Evolutionary conservation across 768 basidiomycete genomes (phyloP).

Genomic region (Pisolithus albus): DNA sequence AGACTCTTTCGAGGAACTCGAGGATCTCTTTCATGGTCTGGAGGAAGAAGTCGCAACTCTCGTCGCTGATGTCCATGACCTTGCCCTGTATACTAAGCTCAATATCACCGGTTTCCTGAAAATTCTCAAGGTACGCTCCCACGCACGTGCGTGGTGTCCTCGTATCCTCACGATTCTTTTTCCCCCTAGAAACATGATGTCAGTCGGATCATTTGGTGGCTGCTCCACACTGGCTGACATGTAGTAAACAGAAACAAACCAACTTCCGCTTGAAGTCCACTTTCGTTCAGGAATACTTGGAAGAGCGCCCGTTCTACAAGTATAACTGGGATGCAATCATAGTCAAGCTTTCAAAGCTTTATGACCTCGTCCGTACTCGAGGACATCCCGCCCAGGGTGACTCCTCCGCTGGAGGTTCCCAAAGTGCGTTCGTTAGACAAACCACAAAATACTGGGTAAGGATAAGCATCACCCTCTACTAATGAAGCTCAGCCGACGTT

Average conservation of each 20-base stretch:
- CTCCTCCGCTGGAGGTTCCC: conserved; percentile 86
- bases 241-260: conserved; percentile 84
- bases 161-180: conserved; percentile 5
- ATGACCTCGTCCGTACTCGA: conserved; percentile 90
- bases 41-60: conserved; percentile 94
- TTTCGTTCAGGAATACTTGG: conserved; percentile 88
- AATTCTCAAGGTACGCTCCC: conserved; percentile 71
- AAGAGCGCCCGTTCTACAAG: conserved; percentile 93
- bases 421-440: conserved; percentile 96
- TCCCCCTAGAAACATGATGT: conserved; percentile 84
- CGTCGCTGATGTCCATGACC: conserved; percentile 88
- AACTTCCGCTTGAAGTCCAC: conserved; percentile 70
- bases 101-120: conserved; percentile 99
- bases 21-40: conserved; percentile 77
- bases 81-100: conserved; percentile 90
- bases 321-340: conserved; percentile 96
- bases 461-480: neutral
- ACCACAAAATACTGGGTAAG: conserved; percentile 98
- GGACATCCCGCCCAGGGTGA: conserved; percentile 95
- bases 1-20: conserved; percentile 66
- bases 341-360: conserved; percentile 90
- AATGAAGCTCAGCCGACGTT: conserved; percentile 3
- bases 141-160: neutral
- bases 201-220: conserved; percentile 13
- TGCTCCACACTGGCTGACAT: conserved; percentile 6